phyloP scores from a whole-genome alignment of 345 rosid species.

The Mangifera indica region DNA sequence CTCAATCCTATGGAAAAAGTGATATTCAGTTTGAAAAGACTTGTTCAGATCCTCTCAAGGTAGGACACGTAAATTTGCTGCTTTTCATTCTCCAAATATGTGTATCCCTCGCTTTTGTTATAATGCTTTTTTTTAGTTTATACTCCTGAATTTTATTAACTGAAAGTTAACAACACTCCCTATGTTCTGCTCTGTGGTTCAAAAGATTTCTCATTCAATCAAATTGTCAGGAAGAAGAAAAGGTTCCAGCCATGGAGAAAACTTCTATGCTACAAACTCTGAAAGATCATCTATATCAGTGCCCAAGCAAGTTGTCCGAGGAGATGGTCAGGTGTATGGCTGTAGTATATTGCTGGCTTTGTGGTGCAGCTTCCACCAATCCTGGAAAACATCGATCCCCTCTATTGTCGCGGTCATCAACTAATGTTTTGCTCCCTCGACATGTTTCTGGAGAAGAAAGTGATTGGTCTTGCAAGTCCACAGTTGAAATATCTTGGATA shows the following conservation, averaged over 20 bases:
- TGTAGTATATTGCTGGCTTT: constrained; percentile 78
- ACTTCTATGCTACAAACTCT: constrained; percentile 43
- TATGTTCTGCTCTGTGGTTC: not conserved
- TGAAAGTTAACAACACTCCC: not conserved
- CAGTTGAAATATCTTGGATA: constrained; percentile 70
- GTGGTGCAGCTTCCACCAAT: constrained; percentile 41
- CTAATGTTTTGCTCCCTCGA: constrained; percentile 58
- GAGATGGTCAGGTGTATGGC: constrained; percentile 93
- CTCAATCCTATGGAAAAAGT: constrained; percentile 34
- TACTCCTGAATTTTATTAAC: not conserved
- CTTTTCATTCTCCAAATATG: not conserved
- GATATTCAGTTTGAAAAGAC: constrained; percentile 40
- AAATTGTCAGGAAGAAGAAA: constrained; percentile 36
- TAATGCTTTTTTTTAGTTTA: not conserved
- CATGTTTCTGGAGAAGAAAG: constrained; percentile 45
- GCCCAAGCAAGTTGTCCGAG: constrained; percentile 87
- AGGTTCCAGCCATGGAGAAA: constrained; percentile 34
- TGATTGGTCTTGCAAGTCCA: constrained; percentile 68
- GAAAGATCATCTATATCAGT: constrained; percentile 78
- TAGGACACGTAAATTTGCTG: constrained; percentile 22
- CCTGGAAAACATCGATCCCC: constrained; percentile 49
- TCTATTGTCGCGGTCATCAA: constrained; percentile 57
- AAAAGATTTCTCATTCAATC: constrained; percentile 15
- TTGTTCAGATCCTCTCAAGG: constrained; percentile 44
- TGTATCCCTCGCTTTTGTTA: not conserved